Conservation (phyloP, 106 monocot genomes). For the Dioscorea zingiberensis region DNA sequence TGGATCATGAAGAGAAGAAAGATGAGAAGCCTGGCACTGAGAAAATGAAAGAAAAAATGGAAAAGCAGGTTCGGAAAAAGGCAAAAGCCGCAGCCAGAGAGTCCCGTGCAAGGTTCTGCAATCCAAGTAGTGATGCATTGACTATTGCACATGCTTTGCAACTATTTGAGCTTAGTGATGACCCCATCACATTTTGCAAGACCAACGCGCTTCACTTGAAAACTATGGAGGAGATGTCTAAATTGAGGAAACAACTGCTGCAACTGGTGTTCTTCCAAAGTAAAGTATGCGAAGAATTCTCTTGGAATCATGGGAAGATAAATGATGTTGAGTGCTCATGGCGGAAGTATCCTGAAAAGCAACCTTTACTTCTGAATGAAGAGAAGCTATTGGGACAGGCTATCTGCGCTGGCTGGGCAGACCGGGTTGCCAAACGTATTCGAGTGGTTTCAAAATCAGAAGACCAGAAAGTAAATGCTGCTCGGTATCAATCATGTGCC, state of each 20-base stretch:
- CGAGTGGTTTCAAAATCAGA: constrained; percentile 17
- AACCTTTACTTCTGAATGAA: constrained; percentile 57
- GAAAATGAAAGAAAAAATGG: constrained; percentile 4
- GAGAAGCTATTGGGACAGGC: constrained; percentile 82
- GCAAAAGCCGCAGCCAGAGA: constrained; percentile 37
- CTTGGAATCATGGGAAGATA: constrained; percentile 49
- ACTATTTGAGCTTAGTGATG: constrained; percentile 63
- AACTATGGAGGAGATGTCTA: constrained; percentile 97
- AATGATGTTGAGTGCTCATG: constrained; percentile 64
- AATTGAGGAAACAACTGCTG: constrained; percentile 84
- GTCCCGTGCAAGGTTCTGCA: constrained; percentile 47
- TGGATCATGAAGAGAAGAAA: constrained; percentile 15
- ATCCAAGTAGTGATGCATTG: constrained; percentile 78
- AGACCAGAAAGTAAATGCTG: constrained; percentile 38
- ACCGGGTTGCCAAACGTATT: constrained; percentile 73
- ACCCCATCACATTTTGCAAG: constrained; percentile 54
- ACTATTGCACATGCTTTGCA: constrained; percentile 77
- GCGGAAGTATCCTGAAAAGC: constrained; percentile 31
- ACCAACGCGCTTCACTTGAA: constrained; percentile 59
- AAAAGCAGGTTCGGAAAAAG: constrained; percentile 43
- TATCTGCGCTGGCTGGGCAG: constrained; percentile 95
- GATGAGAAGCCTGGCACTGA: constrained; percentile 11
- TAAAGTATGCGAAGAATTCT: constrained; percentile 38
- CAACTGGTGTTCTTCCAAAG: constrained; percentile 53
- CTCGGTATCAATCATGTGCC: constrained; percentile 65